These are phyloP conservation scores for Pseudocercospora eumusae DNA, from an alignment of 2,329 filamentous ascomycete genomes.

Conservation along the genomic window DNA sequence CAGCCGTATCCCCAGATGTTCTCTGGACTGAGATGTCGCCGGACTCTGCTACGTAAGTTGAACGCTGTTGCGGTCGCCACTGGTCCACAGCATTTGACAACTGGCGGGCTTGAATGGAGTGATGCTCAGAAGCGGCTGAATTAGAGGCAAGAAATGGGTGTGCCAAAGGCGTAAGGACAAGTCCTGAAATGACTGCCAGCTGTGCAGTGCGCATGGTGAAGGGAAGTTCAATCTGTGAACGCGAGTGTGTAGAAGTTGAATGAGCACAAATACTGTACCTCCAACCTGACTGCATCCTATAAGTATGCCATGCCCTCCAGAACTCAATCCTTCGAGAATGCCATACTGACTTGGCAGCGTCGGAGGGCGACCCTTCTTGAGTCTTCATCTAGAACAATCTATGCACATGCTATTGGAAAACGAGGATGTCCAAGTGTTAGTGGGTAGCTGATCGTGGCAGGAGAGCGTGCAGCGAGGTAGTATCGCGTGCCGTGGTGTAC, in stretches of 20 bases:
- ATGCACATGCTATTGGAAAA: slow-evolving; percentile 7
- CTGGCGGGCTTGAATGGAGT: slow-evolving; percentile 16
- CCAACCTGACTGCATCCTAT: not conserved
- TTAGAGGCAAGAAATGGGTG: slow-evolving; percentile 17
- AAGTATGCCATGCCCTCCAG: not conserved
- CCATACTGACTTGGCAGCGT: not conserved
- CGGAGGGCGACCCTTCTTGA: not conserved
- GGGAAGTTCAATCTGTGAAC: not conserved
- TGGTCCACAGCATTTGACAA: slow-evolving; percentile 12
- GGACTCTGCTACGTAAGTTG: slow-evolving; percentile 22
- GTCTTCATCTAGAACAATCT: not conserved
- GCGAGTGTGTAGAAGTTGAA: not conserved
- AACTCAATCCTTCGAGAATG: not conserved
- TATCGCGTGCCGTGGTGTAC: slow-evolving; percentile 5
- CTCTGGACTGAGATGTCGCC: slow-evolving; percentile 11
- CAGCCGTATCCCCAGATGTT: slow-evolving; percentile 7
- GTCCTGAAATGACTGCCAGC: slow-evolving; percentile 16
- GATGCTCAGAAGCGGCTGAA: slow-evolving; percentile 1
- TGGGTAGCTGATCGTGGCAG: not conserved
- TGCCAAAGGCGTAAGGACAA: slow-evolving; percentile 13
- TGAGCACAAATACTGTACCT: not conserved
- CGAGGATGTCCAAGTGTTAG: not conserved
- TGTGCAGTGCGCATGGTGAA: slow-evolving; percentile 15
- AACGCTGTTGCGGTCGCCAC: slow-evolving; percentile 23
- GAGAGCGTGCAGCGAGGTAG: not conserved